Percentiles rank a stretch among this genome's conserved stretches.
phyloP scores from a whole-genome alignment of 1,284 basidiomycete species.

The Rugosomyces carneus region DNA sequence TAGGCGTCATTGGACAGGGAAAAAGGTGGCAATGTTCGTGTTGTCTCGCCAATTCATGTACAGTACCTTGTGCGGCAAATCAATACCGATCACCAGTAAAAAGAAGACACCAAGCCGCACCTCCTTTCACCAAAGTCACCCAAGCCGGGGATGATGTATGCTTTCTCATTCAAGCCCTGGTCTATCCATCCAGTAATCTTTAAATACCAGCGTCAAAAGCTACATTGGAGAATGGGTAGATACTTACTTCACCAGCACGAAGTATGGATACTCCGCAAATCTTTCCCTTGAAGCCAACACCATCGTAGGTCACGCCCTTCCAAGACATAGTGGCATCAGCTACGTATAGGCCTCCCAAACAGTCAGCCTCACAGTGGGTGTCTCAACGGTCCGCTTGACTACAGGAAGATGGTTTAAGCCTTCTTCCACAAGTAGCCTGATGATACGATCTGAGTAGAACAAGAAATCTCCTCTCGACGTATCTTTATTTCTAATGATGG shows the following conservation, averaged over 20 bases:
- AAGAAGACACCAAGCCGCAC: conserved; percentile 26
- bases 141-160: conserved; percentile 85
- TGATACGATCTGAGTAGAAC: conserved; percentile 88
- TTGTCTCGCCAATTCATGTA: conserved; percentile 4
- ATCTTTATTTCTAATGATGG: conserved; percentile 87
- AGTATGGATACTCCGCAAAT: conserved; percentile 95
- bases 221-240: background rate
- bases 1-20: too few species aligned
- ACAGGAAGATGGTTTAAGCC: conserved; percentile 97
- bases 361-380: conserved; percentile 58
- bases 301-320: conserved; percentile 77
- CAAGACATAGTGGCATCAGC: background rate
- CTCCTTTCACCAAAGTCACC: conserved; percentile 91
- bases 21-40: too few species aligned
- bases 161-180: conserved; percentile 84
- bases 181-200: conserved; percentile 98
- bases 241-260: conserved; percentile 72
- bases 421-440: conserved; percentile 72
- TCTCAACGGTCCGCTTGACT: conserved; percentile 74
- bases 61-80: conserved; percentile 13
- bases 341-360: background rate
- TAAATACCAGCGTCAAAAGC: background rate
- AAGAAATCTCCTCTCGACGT: conserved; percentile 92
- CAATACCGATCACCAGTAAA: background rate
- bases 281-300: conserved; percentile 89